A percentile compares a stretch with the other conserved stretches of the same genome.
These are phyloP conservation scores for Petunia axillaris DNA, from an alignment of 257 asterid genomes.

Conservation along the genomic window DNA sequence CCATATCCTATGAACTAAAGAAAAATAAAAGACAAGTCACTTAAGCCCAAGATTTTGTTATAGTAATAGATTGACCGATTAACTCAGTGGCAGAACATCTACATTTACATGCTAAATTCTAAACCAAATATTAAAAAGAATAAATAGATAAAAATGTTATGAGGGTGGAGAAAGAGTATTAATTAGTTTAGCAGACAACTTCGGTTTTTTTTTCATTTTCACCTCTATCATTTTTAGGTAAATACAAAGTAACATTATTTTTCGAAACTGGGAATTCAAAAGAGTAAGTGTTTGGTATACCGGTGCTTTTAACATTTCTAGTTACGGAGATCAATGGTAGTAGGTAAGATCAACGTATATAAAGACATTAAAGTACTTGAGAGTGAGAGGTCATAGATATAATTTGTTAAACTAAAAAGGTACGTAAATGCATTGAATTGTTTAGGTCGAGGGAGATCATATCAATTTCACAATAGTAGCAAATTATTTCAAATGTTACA, in stretches of 20 bases:
- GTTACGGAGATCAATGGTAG: not conserved
- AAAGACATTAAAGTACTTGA: not conserved
- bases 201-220: no score
- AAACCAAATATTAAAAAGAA: no score
- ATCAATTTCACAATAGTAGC: not conserved
- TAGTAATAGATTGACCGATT: no score
- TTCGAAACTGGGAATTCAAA: not conserved
- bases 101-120: no score
- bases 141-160: no score
- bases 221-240: not conserved
- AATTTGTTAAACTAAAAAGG: not conserved
- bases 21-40: not conserved
- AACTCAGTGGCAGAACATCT: no score
- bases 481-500: not conserved
- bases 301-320: not conserved
- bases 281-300: not conserved
- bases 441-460: not conserved
- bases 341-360: no score
- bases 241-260: no score
- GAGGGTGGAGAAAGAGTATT: no score
- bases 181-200: no score
- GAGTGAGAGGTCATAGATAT: not conserved
- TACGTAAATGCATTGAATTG: not conserved
- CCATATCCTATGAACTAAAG: not conserved
- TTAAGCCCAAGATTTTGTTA: not conserved